Base-by-base conservation (phyloP, 75 land plant species). In the Sequoiadendron giganteum region DNA sequence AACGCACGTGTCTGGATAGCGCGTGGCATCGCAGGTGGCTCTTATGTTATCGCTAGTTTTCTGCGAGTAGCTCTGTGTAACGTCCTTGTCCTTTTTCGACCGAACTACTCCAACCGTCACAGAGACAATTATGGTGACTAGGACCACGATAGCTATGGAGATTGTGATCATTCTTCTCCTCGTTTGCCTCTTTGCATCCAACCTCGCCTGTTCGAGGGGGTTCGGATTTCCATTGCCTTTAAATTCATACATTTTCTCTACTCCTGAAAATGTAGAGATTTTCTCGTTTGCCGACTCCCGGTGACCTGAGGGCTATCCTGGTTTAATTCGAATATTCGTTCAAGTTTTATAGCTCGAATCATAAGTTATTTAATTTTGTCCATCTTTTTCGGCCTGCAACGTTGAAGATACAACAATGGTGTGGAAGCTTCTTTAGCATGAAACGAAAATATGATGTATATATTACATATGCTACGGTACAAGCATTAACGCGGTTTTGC, bases 1-100 rank as follows among this genome's bases (percentile, higher is more conserved):
- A 68, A 85, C 75, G 88, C 94, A 93, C 2, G 92, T 43, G 28
- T 86, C 91, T 0, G 89, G 90, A 87, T 88, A 94, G 47, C 76
- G 58, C 8, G 95, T 94, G 42, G 77, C 30, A 15, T 87, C 85
- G 56, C 95, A 94, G 84, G 93, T 40, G 76, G 81, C 85, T 43
- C 87, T 73, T 0, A 91, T 49, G 14, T 91, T 86, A 52, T 89
- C 88, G 83, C 89, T 43, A 1, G 92, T 88, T 16, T 88, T 21
- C 13, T 89, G 84, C 14, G 89, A n/a, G 0, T 75, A 68, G 21
- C 48, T 14, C 16, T 85, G 25, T 10, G 3, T 40, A n/a, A 43
- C 73, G 9, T 40, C 10, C 5, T 82, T 16, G 1, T 40, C n/a
- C 16, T 47, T 42, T 4, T 40, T 82, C 34, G 56, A 30, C 39